phyloP scores from a whole-genome alignment of 139 green algal species.

The Dunaliella sp. region DNA sequence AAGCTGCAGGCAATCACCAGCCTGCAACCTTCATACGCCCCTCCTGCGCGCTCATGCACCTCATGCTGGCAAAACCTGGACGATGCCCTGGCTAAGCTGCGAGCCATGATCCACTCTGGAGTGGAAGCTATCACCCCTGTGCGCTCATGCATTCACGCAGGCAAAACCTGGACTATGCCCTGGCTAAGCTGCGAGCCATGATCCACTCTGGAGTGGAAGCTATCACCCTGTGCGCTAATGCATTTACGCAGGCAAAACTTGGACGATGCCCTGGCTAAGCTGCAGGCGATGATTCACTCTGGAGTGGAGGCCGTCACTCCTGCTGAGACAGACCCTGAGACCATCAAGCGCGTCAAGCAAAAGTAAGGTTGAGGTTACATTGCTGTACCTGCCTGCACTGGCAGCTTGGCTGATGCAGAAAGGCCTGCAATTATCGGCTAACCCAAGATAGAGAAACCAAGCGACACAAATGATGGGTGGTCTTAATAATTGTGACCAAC shows the following conservation, averaged over 20 bases:
- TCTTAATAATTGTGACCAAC: neutral
- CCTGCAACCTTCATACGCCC: too few species aligned
- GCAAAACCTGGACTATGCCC: constrained; percentile 86
- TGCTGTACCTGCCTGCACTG: too few species aligned
- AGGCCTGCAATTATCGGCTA: too few species aligned
- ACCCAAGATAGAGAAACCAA: too few species aligned
- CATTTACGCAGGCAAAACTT: constrained; percentile 79
- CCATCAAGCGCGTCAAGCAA: constrained; percentile 63
- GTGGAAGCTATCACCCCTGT: constrained; percentile 70
- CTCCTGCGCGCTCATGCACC: too few species aligned
- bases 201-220: constrained; percentile 75
- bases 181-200: constrained; percentile 86
- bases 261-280: constrained; percentile 85
- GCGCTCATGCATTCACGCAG: too few species aligned
- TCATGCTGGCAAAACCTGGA: constrained; percentile 89
- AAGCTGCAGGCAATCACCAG: constrained; percentile 92
- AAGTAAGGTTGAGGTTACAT: too few species aligned
- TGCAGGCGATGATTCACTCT: constrained; percentile 82
- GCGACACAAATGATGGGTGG: neutral
- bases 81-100: constrained; percentile 86
- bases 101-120: constrained; percentile 78
- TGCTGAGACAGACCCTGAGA: constrained; percentile 71
- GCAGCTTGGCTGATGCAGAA: neutral
- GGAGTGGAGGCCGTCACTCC: constrained; percentile 72
- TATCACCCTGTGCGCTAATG: too few species aligned